phyloP scores from a whole-genome alignment of 2,329 filamentous ascomycete genomes.

The Emericellopsis cladophorae region DNA sequence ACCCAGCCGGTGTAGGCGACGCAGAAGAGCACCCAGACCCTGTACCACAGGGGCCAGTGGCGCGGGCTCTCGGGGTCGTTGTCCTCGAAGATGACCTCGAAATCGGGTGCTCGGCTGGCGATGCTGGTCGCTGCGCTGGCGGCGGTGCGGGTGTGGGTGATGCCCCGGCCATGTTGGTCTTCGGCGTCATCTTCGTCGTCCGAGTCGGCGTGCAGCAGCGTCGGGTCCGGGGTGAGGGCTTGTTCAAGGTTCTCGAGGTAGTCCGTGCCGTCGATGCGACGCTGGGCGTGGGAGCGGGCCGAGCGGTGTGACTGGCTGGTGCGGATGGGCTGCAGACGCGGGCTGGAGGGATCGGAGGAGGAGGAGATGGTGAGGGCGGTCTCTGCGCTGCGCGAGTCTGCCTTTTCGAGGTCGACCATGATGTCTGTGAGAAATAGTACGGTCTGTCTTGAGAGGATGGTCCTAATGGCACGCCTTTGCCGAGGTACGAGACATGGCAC shows the following conservation, averaged over 20 bases:
- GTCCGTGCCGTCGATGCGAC: constrained; percentile 10
- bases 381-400: too few species aligned
- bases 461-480: too few species aligned
- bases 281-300: background rate
- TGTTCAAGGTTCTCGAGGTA: constrained; percentile 22
- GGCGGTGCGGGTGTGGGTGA: constrained; percentile 26
- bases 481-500: too few species aligned
- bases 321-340: background rate
- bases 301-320: background rate
- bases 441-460: too few species aligned
- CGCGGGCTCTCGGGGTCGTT: constrained; percentile 51
- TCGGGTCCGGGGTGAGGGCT: constrained; percentile 21
- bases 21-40: constrained; percentile 28
- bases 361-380: background rate
- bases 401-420: too few species aligned
- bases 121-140: constrained; percentile 26
- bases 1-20: constrained; percentile 34
- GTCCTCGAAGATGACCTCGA: constrained; percentile 61
- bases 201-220: constrained; percentile 23
- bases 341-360: background rate
- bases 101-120: constrained; percentile 39
- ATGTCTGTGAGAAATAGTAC: too few species aligned
- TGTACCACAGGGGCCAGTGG: constrained; percentile 48
- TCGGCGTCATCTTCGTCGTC: constrained; percentile 16
- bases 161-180: constrained; percentile 13